Evolutionary conservation across 805 yeast species (phyloP), one percentile per base, ranked within the genome.

Genomic region (Candida sakaeoensis): DNA sequence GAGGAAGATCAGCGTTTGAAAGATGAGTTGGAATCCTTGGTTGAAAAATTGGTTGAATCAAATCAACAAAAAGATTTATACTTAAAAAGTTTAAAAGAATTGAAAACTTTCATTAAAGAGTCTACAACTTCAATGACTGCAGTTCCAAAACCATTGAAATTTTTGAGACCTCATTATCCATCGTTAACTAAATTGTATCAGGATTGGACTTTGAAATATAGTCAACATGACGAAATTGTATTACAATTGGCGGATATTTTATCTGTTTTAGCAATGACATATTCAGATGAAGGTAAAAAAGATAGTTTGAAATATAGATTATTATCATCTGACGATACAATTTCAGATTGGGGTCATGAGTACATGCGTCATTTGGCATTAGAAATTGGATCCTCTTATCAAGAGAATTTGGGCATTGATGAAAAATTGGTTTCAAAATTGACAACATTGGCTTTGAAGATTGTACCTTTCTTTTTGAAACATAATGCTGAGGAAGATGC

Each of bases 401-500:
- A 79, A 50, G 80, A 74, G 45, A 49, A 58, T 46, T 45, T 57
- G 44, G 72, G 71, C 12, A 36, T 50, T 3, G 65, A 66, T 34
- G 72, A 68, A 39, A 57, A 42, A 4, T 48, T 55, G 26, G 59
- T 60, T 22, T 51, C 53, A 7, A 70, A 74, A 30, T 69, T 93
- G 47, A 63, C 84, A 40, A 70, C 75, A 34, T 72, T 93, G 49
- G 76, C 95, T 5, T 64, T 85, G 51, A 77, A 82, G 50, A 81
- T 93, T 51, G 90, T 86, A 28, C 96, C 96, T 27, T 85, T 81
- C 54, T 91, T 93, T 67, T 73, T 93, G 50, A 80, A 86, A 56
- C 97, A 91, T 65, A 91, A 93, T 58, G 98, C 96, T 30, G 99
- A 93, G 64, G 96, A 96, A 15, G 99, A 93, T 58, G 99, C 99